Evolutionary conservation across 495 filamentous ascomycete species (phyloP), one percentile per base, ranked within the genome.

Genomic region (Trichoderma reesei): DNA sequence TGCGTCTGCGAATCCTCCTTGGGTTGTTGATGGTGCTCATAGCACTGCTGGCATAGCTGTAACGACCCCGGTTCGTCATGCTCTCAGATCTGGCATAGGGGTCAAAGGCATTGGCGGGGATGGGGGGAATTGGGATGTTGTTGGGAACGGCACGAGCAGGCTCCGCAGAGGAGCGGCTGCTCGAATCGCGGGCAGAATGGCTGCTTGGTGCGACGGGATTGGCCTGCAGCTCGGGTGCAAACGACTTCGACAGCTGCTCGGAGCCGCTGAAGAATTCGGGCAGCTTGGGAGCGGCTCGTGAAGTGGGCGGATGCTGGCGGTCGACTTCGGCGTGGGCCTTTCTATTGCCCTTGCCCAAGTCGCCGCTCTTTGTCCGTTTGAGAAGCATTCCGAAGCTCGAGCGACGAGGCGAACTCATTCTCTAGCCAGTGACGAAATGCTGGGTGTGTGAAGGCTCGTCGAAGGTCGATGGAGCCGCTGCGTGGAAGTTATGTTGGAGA

Each of bases 31-130:
- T 86, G 65, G 90, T 90, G 76, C 90, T 96, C 61, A 90, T 82
- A 38, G 90, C 88, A 56, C 51, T 56, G 75, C 90, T 96, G 61
- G 93, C 94, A 72, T 97, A 97, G 76, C 92, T 97, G 76, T 96
- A 96, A 59, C 94, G 90, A 61, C 94, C 92, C 68, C 94, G 90
- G 76, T 98, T 87, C 63, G 95, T 91, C 90, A 98, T 97, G 81
- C 94, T 98, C 76, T 92, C 90, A 37, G 88, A 86, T 39, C 88
- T 82, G 48, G 89, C 84, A 73, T 92, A 92, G 26, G 90, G 88
- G 71, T 96, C 91, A 63, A 78, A 79, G 54, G 75, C 73, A 60
- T 78, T 78, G 73, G 82, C 77, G 62, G 86, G 81, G 38, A 86
- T 77, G 3, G 78, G 83, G 63, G 81, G 83, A 63, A 78, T 69